Percentiles rank a stretch among this genome's conserved stretches.
Conservation (phyloP, 2,329 filamentous ascomycete genomes). For the Thielaviopsis punctulata region DNA sequence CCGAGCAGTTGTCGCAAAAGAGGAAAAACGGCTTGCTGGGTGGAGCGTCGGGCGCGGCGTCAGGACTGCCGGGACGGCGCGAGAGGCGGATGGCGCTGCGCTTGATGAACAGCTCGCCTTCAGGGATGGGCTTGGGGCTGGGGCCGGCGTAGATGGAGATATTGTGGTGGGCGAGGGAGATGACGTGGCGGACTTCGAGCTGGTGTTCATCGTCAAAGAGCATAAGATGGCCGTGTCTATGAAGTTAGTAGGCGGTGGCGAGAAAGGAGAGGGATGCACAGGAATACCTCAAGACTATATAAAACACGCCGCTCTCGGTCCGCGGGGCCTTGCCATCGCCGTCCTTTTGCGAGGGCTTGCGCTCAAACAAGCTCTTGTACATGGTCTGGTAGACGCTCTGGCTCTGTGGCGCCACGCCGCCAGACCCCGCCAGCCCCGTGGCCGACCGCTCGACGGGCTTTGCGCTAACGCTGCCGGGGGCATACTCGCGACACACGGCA, state of each 20-base stretch:
- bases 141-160: slow-evolving; percentile 69
- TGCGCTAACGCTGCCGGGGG: slow-evolving; percentile 77
- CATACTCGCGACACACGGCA: slow-evolving; percentile 85
- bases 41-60: slow-evolving; percentile 36
- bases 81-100: slow-evolving; percentile 71
- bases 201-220: slow-evolving; percentile 93
- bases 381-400: slow-evolving; percentile 96
- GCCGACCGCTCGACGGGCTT: slow-evolving; percentile 79
- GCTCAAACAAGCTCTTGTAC: slow-evolving; percentile 90
- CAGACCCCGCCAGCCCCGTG: no score
- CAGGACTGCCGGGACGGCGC: slow-evolving; percentile 40
- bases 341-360: slow-evolving; percentile 37
- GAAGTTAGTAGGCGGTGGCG: slow-evolving; percentile 8
- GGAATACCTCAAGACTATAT: slow-evolving; percentile 66
- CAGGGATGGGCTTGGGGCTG: slow-evolving; percentile 56
- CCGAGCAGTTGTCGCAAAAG: slow-evolving; percentile 87
- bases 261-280: no score
- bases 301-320: slow-evolving; percentile 61
- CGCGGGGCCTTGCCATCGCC: slow-evolving; percentile 34
- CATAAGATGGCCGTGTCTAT: slow-evolving; percentile 85
- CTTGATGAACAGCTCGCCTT: slow-evolving; percentile 92
- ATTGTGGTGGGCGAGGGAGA: slow-evolving; percentile 76
- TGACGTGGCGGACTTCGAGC: slow-evolving; percentile 87
- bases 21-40: slow-evolving; percentile 74
- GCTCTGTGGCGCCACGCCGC: slow-evolving; percentile 59